phyloP scores from a whole-genome alignment of 2,329 filamentous ascomycete genomes.

The Ciborinia camelliae region DNA sequence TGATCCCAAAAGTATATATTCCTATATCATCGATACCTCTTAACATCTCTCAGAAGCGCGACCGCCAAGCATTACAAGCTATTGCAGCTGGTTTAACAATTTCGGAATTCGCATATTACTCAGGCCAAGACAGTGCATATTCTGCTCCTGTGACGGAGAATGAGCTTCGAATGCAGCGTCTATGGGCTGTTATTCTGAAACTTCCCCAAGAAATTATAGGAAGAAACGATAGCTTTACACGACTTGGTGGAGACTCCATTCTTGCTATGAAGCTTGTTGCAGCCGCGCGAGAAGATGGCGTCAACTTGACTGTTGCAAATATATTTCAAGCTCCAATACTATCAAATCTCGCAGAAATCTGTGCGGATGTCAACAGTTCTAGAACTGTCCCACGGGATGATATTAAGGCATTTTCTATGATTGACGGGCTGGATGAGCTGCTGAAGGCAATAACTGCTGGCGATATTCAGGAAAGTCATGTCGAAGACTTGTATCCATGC shows the following conservation, averaged over 20 bases:
- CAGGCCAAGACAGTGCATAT: background rate
- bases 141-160: constrained; percentile 1
- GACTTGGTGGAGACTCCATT: constrained; percentile 39
- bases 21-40: constrained; percentile 34
- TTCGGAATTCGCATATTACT: constrained; percentile 8
- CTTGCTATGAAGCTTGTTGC: constrained; percentile 45
- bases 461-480: background rate
- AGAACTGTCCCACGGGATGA: background rate
- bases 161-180: constrained; percentile 19
- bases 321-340: constrained; percentile 44
- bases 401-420: constrained; percentile 24
- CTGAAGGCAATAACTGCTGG: constrained; percentile 23
- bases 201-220: constrained; percentile 23
- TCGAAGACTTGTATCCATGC: constrained; percentile 41
- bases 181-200: constrained; percentile 22
- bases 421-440: constrained; percentile 24
- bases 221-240: constrained; percentile 40
- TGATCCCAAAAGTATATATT: constrained; percentile 38
- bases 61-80: constrained; percentile 39
- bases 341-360: constrained; percentile 40
- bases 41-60: constrained; percentile 37
- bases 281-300: constrained; percentile 29
- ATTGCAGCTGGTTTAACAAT: background rate
- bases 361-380: constrained; percentile 27
- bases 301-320: constrained; percentile 41